Evolutionary conservation across 202 grass and related monocot genomes (phyloP).

Genomic region (Alloteropsis angusta): DNA sequence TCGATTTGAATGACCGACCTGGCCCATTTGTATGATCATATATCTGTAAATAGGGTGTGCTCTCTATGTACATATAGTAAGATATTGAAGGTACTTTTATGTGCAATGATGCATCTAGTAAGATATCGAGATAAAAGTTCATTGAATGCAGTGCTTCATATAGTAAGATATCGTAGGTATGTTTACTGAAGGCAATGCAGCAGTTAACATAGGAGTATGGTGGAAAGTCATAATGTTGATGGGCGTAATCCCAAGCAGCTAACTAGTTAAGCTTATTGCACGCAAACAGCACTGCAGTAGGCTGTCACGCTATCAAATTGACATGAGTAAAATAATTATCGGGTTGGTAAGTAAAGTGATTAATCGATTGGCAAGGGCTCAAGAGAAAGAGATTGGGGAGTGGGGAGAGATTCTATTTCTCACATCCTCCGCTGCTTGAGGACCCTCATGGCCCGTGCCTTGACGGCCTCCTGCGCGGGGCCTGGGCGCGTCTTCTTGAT

Average conservation of each 20-base stretch:
- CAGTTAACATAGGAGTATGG: not conserved
- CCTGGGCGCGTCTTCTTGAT: constrained; percentile 92
- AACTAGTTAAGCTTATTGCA: not conserved
- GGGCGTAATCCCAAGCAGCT: not conserved
- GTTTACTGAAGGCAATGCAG: not conserved
- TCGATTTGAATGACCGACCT: not conserved
- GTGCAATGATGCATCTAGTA: too few species aligned
- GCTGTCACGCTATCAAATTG: not conserved
- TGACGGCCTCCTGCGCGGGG: constrained; percentile 92
- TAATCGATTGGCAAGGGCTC: not conserved
- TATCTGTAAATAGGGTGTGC: not conserved
- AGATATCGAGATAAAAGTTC: too few species aligned
- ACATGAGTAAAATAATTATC: not conserved
- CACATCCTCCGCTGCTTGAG: constrained; percentile 91
- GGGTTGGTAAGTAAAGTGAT: not conserved
- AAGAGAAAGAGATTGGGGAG: not conserved
- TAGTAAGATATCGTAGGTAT: not conserved
- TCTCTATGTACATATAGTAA: not conserved
- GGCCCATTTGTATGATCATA: not conserved
- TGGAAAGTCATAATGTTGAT: not conserved
- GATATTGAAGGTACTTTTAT: too few species aligned
- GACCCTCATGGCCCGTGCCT: constrained; percentile 89
- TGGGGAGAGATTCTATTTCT: not conserved
- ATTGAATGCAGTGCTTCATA: too few species aligned
- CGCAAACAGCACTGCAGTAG: not conserved